phyloP scores from a whole-genome alignment of 2,329 filamentous ascomycete species.

The Claviceps fusiformis region DNA sequence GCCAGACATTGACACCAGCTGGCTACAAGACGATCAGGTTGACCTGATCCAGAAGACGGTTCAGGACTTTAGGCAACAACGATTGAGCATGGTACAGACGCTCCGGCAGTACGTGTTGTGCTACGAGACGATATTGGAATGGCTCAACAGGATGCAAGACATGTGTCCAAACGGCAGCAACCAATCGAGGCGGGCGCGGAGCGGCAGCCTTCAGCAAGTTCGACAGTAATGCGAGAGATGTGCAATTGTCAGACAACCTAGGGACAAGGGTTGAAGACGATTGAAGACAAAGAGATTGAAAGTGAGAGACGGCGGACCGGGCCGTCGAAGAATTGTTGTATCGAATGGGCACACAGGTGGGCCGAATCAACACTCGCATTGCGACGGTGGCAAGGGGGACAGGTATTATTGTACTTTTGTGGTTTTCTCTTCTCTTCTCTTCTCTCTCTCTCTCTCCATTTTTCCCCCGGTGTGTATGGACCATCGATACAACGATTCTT shows the following conservation, averaged over 20 bases:
- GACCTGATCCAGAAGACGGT: constrained; percentile 82
- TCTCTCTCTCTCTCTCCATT: too few species aligned
- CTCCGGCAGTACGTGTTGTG: constrained; percentile 88
- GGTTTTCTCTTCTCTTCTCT: too few species aligned
- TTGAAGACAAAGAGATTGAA: too few species aligned
- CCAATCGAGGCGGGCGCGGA: constrained; percentile 15
- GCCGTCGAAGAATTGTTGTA: too few species aligned
- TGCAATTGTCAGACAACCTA: neutral
- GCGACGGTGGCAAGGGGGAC: neutral
- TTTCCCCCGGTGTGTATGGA: too few species aligned
- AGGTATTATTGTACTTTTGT: too few species aligned
- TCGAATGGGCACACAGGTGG: too few species aligned
- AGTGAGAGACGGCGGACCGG: too few species aligned
- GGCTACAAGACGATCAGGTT: constrained; percentile 55
- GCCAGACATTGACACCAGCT: constrained; percentile 35
- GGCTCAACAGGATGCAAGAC: constrained; percentile 46
- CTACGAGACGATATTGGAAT: constrained; percentile 89
- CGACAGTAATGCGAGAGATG: constrained; percentile 1
- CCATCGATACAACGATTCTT: too few species aligned
- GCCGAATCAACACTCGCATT: too few species aligned
- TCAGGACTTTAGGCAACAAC: constrained; percentile 76
- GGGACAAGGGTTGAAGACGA: neutral
- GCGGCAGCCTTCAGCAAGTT: constrained; percentile 19
- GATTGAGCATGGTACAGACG: constrained; percentile 94
- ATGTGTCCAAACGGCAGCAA: constrained; percentile 8